A percentile compares a stretch with the other conserved stretches of the same genome.
These are phyloP conservation scores for Echinochloa phyllopogon DNA, from an alignment of 176 grass and related monocot species.

Conservation along the genomic window DNA sequence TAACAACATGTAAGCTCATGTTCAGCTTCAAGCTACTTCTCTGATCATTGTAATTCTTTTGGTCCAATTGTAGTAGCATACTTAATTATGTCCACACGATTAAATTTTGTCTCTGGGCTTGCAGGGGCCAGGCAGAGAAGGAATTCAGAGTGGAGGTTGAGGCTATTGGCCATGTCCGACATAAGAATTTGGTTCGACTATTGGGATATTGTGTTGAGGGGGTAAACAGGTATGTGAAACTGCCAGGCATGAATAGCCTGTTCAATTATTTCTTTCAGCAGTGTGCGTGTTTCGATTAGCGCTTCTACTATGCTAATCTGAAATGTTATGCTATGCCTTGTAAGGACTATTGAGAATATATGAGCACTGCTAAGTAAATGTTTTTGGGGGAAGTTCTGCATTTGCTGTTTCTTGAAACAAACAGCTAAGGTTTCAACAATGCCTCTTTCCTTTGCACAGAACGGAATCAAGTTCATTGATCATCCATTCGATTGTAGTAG, in stretches of 20 bases:
- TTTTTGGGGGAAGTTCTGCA: neutral
- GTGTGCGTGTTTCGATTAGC: neutral
- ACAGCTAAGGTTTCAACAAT: neutral
- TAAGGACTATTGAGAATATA: neutral
- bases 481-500: constrained; percentile 2
- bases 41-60: constrained; percentile 4
- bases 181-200: constrained; percentile 95
- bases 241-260: neutral
- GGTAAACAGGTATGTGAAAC: constrained; percentile 74
- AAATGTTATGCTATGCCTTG: neutral
- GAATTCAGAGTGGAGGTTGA: constrained; percentile 99
- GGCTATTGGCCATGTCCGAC: constrained; percentile 96
- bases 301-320: neutral
- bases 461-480: neutral
- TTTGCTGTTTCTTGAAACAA: constrained; percentile 21
- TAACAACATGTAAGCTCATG: constrained; percentile 84
- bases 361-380: neutral
- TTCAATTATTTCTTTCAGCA: constrained; percentile 19
- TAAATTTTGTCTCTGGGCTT: constrained; percentile 17
- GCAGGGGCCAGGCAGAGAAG: constrained; percentile 94
- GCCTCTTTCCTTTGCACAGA: neutral
- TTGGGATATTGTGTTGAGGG: constrained; percentile 98
- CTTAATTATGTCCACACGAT: neutral
- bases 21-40: neutral
- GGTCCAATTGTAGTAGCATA: neutral